A percentile compares a stretch with the other conserved stretches of the same genome.
These are phyloP conservation scores for Corrigiola litoralis DNA, from an alignment of 179 eudicot genomes.

Conservation along the genomic window DNA sequence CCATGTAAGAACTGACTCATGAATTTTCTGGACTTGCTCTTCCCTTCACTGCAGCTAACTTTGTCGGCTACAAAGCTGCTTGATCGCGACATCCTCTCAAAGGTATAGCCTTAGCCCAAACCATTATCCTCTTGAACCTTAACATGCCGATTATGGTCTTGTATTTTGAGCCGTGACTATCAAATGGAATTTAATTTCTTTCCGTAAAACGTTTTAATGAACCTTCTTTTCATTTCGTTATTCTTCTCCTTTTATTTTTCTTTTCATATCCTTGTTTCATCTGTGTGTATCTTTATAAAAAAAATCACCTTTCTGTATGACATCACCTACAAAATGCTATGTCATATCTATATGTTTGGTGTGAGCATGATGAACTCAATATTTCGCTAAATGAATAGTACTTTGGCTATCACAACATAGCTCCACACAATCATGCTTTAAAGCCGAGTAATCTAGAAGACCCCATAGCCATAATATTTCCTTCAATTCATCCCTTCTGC, in stretches of 20 bases:
- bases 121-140: no score
- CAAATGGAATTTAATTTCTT: no score
- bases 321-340: background rate
- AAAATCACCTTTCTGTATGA: no score
- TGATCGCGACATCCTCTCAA: conserved; percentile 14
- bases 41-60: conserved; percentile 2
- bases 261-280: no score
- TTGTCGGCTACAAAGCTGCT: conserved; percentile 14
- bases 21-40: background rate
- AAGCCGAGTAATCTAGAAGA: background rate
- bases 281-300: no score
- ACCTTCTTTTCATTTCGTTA: no score
- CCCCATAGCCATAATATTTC: no score
- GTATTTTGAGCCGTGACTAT: background rate
- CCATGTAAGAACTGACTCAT: background rate
- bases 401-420: background rate
- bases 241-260: no score
- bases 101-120: background rate
- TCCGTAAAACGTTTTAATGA: no score
- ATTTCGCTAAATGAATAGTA: background rate
- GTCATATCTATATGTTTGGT: background rate
- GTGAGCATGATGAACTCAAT: background rate
- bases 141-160: background rate
- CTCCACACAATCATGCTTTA: background rate
- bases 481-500: no score